A percentile compares a stretch with the other conserved stretches of the same genome.
Conservation (phyloP, 140 eudicot species). For the Cichorium intybus region DNA sequence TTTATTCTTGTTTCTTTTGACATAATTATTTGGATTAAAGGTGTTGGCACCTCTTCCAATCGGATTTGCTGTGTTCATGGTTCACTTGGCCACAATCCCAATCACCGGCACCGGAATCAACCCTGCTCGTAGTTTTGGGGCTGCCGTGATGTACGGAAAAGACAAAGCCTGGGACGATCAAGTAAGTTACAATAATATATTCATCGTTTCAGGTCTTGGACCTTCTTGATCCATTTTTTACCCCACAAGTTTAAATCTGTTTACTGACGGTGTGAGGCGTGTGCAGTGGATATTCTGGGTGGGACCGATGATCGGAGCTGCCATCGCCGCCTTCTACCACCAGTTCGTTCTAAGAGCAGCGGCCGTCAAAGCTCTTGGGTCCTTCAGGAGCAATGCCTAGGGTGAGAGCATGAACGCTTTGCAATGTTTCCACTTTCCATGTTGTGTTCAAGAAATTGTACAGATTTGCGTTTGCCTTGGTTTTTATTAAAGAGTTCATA, state of each 20-base stretch:
- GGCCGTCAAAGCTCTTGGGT: constrained; percentile 71
- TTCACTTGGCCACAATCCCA: constrained; percentile 52
- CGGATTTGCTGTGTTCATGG: constrained; percentile 56
- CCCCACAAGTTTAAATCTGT: neutral
- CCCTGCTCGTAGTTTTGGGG: constrained; percentile 87
- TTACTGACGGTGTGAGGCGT: neutral
- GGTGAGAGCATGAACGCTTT: neutral
- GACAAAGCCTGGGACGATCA: constrained; percentile 73
- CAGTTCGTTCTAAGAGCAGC: constrained; percentile 67
- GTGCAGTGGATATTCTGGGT: constrained; percentile 90
- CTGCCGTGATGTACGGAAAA: constrained; percentile 62
- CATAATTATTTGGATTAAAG: constrained; percentile 12
- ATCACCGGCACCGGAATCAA: constrained; percentile 56
- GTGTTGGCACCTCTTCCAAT: constrained; percentile 58
- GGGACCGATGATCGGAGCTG: constrained; percentile 87
- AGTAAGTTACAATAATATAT: constrained; percentile 27
- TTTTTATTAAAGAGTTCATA: too few species aligned
- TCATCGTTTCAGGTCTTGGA: neutral
- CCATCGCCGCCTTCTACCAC: constrained; percentile 82
- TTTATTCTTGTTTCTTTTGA: neutral
- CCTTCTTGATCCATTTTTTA: neutral
- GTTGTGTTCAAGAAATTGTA: constrained; percentile 32
- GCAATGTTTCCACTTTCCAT: too few species aligned
- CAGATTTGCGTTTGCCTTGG: constrained; percentile 23
- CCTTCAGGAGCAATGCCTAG: constrained; percentile 72